phyloP scores from a whole-genome alignment of 2,329 filamentous ascomycete genomes.

The Cladophialophora exuberans region DNA sequence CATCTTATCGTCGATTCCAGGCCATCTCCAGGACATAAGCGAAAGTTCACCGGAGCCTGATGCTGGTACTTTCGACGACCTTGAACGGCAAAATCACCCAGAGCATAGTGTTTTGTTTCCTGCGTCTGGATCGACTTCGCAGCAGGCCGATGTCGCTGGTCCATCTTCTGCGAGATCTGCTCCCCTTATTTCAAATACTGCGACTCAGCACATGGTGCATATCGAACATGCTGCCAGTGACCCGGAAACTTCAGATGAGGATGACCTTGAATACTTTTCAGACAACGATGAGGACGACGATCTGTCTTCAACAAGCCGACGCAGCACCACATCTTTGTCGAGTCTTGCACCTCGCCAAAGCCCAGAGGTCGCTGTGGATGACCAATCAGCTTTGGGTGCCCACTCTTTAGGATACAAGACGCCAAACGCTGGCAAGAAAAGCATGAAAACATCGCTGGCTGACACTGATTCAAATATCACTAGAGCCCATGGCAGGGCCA shows the following conservation, averaged over 20 bases:
- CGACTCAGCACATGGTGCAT: too few species aligned
- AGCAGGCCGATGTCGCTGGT: neutral
- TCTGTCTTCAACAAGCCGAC: constrained; percentile 6
- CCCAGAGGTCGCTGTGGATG: constrained; percentile 12
- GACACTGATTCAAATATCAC: neutral
- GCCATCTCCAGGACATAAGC: neutral
- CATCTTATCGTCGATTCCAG: neutral
- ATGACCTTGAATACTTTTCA: constrained; percentile 9
- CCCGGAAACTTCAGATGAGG: constrained; percentile 20
- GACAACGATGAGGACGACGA: constrained; percentile 8
- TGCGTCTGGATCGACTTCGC: neutral
- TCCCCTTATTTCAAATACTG: too few species aligned
- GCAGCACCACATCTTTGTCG: constrained; percentile 11
- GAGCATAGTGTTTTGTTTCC: neutral
- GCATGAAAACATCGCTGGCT: neutral
- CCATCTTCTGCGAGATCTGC: too few species aligned
- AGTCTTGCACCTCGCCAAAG: constrained; percentile 11
- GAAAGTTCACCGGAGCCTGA: neutral
- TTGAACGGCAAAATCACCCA: neutral
- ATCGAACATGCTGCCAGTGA: constrained; percentile 11
- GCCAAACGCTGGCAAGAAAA: neutral
- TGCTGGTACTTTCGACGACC: neutral
- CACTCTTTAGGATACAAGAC: neutral
- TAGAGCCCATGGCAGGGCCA: neutral
- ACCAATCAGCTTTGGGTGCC: neutral